Evolutionary conservation across 768 basidiomycete genomes (phyloP).

Genomic region (Boletus coccyginus): DNA sequence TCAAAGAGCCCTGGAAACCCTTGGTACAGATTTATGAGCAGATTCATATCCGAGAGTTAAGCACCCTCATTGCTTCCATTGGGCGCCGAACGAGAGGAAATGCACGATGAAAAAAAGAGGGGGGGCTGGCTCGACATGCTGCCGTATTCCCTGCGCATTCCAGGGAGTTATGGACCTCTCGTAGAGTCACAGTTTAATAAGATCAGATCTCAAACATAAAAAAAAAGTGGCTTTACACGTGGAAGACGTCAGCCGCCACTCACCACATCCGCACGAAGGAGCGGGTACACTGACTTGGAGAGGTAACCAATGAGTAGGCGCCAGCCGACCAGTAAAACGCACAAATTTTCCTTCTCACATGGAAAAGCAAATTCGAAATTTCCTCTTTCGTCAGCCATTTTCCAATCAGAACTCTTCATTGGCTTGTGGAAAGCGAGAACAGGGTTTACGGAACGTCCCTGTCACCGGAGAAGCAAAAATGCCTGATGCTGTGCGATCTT

Average conservation of each 20-base stretch:
- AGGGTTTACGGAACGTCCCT: constrained; percentile 19
- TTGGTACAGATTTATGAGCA: background rate
- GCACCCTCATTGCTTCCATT: background rate
- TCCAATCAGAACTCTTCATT: constrained; percentile 1
- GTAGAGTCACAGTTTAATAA: constrained; percentile 4
- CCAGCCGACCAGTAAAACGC: background rate
- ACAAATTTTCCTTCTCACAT: background rate
- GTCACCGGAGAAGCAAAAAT: constrained; percentile 20
- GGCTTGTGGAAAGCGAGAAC: background rate
- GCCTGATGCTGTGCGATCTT: constrained; percentile 23
- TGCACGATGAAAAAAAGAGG: background rate
- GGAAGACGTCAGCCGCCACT: constrained; percentile 9
- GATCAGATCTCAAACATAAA: constrained; percentile 10
- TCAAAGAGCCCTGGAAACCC: background rate
- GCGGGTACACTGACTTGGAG: constrained; percentile 1
- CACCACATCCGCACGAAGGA: constrained; percentile 4
- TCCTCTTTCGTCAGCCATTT: background rate
- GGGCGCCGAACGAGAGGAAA: background rate
- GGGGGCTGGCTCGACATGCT: constrained; percentile 2
- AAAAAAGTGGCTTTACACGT: constrained; percentile 4
- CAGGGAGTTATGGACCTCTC: constrained; percentile 6
- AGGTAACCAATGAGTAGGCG: background rate
- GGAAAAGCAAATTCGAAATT: background rate
- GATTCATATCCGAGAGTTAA: background rate
- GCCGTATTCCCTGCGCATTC: constrained; percentile 5